phyloP scores from a whole-genome alignment of 1,284 basidiomycete genomes.

The Termitomyces sp. region DNA sequence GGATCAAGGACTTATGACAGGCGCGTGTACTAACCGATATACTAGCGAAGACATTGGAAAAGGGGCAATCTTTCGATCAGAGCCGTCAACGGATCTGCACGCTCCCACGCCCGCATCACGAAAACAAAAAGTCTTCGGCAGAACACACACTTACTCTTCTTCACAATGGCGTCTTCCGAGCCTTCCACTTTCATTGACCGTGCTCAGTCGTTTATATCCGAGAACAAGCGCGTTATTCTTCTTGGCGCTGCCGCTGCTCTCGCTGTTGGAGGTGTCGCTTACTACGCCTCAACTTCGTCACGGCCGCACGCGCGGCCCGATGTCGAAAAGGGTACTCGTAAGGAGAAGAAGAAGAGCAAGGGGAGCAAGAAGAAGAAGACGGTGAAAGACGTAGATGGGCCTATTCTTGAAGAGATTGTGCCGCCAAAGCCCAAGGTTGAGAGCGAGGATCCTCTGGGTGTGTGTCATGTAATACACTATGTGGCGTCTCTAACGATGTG shows the following conservation, averaged over 20 bases:
- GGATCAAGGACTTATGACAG: background rate
- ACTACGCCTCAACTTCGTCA: conserved; percentile 62
- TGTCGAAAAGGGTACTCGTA: conserved; percentile 48
- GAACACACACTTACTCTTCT: background rate
- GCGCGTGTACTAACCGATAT: conserved; percentile 11
- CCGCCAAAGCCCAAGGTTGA: conserved; percentile 14
- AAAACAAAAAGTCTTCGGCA: conserved; percentile 6
- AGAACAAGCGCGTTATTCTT: conserved; percentile 69
- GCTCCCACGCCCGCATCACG: conserved; percentile 9
- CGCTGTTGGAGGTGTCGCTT: conserved; percentile 74
- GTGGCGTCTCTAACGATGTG: background rate
- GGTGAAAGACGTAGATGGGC: conserved; percentile 49
- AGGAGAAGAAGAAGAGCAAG: conserved; percentile 47
- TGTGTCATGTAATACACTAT: background rate
- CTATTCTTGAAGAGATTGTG: conserved; percentile 65
- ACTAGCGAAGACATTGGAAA: conserved; percentile 11
- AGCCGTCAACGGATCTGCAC: too few species aligned
- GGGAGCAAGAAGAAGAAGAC: conserved; percentile 59
- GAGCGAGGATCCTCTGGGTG: conserved; percentile 10
- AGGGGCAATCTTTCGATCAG: too few species aligned
- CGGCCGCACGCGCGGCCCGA: conserved; percentile 27
- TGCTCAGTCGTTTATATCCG: conserved; percentile 64
- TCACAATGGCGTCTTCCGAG: conserved; percentile 21
- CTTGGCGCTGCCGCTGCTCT: conserved; percentile 66
- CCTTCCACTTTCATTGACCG: conserved; percentile 45